Evolutionary conservation across 495 filamentous ascomycete species (phyloP), one percentile per base, ranked within the genome.

Genomic region (Penicillium malachiteum): DNA sequence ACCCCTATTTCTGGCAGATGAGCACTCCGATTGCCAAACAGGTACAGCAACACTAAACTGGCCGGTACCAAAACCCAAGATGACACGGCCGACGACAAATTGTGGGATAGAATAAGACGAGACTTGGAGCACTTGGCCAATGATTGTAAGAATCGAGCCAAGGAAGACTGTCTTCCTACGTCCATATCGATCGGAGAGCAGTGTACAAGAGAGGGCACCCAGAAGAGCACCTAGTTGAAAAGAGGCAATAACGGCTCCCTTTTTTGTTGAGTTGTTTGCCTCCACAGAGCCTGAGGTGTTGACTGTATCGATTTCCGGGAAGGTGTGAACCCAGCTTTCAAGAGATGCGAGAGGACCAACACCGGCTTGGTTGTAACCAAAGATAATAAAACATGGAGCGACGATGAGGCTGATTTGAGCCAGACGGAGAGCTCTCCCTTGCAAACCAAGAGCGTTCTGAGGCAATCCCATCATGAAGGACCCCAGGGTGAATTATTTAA

Each of bases 111-210:
- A 53, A 33, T 64, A 73, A 16, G 84, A 72, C 16, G 79, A 67
- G 31, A 69, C 66, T 64, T 85, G 81, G 38, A 87, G 59, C n/a
- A 73, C 44, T 26, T 78, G 78, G 1, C 82, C 82, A 21, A 84
- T 59, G 41, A 82, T 69, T 17, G 71, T 77, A 60, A 81, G 73
- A 7, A 72, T 62, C 4, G 74, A 67, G 18, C 79, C 82, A 3
- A 83, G 39, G 37, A 78, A 78, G 51, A 85, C 81, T 4, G 78
- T 78, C 66, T 73, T 80, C 31, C 82, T 81, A 32, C 81, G 74
- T n/a, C 82, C 82, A 32, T 78, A 52, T 8, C 71, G 69, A 37
- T 86, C 83, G 12, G 77, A 71, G 1, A 75, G 44, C 21, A 63
- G 59, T 30, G 72, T 69, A 47, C 67, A 70, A n/a, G 71, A 64